A percentile compares a stretch with the other conserved stretches of the same genome.
These are phyloP conservation scores for Collybia mongolica DNA, from an alignment of 768 basidiomycete species.

Conservation along the genomic window DNA sequence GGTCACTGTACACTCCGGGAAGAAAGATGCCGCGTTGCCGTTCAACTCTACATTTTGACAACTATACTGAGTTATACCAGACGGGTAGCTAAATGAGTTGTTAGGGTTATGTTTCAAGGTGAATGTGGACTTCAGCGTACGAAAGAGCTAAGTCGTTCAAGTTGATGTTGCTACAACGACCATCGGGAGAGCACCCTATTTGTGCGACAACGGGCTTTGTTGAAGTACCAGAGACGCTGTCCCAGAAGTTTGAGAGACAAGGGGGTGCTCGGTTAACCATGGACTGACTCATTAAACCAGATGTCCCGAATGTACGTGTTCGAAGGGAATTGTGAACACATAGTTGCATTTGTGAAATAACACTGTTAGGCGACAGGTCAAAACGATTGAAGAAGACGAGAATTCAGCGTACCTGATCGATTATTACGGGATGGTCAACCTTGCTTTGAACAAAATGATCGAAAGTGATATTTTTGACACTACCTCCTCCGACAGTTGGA, in stretches of 20 bases:
- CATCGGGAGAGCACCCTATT: slow-evolving; percentile 55
- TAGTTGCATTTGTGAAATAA: slow-evolving; percentile 43
- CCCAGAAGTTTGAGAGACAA: slow-evolving; percentile 43
- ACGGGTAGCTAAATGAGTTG: slow-evolving; percentile 24
- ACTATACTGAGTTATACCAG: slow-evolving; percentile 42
- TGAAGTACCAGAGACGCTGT: slow-evolving; percentile 56
- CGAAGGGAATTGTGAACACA: slow-evolving; percentile 53
- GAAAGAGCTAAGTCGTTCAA: slow-evolving; percentile 43
- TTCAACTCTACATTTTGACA: slow-evolving; percentile 53
- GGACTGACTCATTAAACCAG: slow-evolving; percentile 56
- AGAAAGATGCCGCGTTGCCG: slow-evolving; percentile 43
- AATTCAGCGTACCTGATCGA: slow-evolving; percentile 43
- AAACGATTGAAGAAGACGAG: background rate
- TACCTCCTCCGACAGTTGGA: slow-evolving; percentile 53
- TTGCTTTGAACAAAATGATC: slow-evolving; percentile 46
- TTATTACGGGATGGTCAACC: slow-evolving; percentile 58
- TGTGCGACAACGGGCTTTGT: slow-evolving; percentile 51
- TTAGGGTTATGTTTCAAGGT: background rate
- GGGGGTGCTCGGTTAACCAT: slow-evolving; percentile 40
- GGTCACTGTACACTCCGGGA: slow-evolving; percentile 36
- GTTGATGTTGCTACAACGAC: slow-evolving; percentile 47
- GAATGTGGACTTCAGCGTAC: slow-evolving; percentile 33
- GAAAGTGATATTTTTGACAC: slow-evolving; percentile 58
- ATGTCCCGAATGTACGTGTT: slow-evolving; percentile 58
- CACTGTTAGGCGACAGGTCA: slow-evolving; percentile 27